Evolutionary conservation across 2,329 filamentous ascomycete genomes (phyloP).

Genomic region (Raffaelea arxii): DNA sequence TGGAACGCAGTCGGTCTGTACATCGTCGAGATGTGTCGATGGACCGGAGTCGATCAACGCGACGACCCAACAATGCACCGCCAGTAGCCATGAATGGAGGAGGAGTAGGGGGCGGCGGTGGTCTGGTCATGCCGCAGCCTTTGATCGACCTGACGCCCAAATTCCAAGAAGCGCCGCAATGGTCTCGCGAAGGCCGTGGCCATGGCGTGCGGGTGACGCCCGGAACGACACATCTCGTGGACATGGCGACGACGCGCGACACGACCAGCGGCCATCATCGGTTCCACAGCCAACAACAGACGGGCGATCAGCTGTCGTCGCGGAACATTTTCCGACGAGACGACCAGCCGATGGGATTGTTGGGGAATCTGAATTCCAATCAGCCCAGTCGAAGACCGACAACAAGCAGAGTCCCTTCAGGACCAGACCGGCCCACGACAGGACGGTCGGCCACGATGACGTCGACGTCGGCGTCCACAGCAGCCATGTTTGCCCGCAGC

Average conservation of each 20-base stretch:
- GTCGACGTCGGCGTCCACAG: slow-evolving; percentile 6
- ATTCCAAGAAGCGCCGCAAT: slow-evolving; percentile 55
- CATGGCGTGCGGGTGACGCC: slow-evolving; percentile 30
- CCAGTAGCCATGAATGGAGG: neutral
- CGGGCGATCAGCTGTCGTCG: too few relatives aligned
- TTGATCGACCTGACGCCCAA: slow-evolving; percentile 58
- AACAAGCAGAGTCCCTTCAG: too few relatives aligned
- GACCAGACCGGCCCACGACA: too few relatives aligned
- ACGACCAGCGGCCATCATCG: neutral
- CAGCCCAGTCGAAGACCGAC: too few relatives aligned
- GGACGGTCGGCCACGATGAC: slow-evolving; percentile 9
- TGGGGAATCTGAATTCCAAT: too few relatives aligned
- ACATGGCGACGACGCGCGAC: slow-evolving; percentile 27
- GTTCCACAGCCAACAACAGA: too few relatives aligned
- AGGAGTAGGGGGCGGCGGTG: too few relatives aligned
- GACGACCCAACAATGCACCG: neutral
- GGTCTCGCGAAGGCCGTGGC: slow-evolving; percentile 42
- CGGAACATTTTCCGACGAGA: slow-evolving; percentile 8
- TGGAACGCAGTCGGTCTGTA: neutral
- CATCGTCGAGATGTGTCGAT: neutral
- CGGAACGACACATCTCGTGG: slow-evolving; percentile 35
- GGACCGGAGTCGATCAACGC: slow-evolving; percentile 5
- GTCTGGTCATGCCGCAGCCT: slow-evolving; percentile 37
- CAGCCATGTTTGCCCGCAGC: slow-evolving; percentile 5
- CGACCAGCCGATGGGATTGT: slow-evolving; percentile 7